Percentiles rank a stretch among this genome's conserved stretches.
Evolutionary conservation across 2,329 filamentous ascomycete species (phyloP).

Genomic region (Colletotrichum simmondsii): DNA sequence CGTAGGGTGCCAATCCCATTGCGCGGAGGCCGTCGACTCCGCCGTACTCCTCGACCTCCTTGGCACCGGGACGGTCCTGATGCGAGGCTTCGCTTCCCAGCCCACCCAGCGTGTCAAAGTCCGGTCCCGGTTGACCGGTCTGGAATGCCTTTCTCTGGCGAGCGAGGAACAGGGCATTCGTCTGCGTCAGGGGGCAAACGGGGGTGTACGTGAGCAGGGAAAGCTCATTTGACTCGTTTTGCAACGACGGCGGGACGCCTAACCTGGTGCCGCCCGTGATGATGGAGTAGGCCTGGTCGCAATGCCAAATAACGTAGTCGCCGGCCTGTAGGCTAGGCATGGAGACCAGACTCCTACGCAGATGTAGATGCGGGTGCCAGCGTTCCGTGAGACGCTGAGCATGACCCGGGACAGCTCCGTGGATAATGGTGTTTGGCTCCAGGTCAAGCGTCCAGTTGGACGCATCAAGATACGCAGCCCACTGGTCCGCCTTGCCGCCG

Average conservation of each 20-base stretch:
- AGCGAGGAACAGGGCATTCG: constrained; percentile 54
- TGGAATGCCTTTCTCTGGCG: constrained; percentile 63
- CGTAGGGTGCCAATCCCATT: constrained; percentile 68
- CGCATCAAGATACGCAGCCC: constrained; percentile 61
- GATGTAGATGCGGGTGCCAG: constrained; percentile 67
- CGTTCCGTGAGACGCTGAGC: constrained; percentile 67
- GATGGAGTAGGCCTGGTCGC: constrained; percentile 67
- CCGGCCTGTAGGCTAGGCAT: constrained; percentile 64
- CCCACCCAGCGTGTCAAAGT: constrained; percentile 65
- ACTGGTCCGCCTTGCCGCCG: constrained; percentile 43
- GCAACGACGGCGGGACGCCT: constrained; percentile 39
- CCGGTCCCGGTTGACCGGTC: constrained; percentile 63
- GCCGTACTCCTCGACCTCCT: constrained; percentile 62
- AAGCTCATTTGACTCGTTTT: constrained; percentile 42
- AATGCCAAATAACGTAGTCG: constrained; percentile 70
- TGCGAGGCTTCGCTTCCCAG: constrained; percentile 64
- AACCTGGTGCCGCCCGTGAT: constrained; percentile 50
- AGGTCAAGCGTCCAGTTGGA: constrained; percentile 54
- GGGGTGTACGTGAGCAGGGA: constrained; percentile 67
- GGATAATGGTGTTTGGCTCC: constrained; percentile 65
- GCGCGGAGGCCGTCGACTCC: constrained; percentile 62
- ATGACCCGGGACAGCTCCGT: constrained; percentile 68
- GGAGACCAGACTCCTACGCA: constrained; percentile 64
- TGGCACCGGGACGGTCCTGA: constrained; percentile 58
- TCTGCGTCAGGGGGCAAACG: constrained; percentile 59